phyloP scores from a whole-genome alignment of 805 yeast genomes.

The Brettanomyces naardenensis region DNA sequence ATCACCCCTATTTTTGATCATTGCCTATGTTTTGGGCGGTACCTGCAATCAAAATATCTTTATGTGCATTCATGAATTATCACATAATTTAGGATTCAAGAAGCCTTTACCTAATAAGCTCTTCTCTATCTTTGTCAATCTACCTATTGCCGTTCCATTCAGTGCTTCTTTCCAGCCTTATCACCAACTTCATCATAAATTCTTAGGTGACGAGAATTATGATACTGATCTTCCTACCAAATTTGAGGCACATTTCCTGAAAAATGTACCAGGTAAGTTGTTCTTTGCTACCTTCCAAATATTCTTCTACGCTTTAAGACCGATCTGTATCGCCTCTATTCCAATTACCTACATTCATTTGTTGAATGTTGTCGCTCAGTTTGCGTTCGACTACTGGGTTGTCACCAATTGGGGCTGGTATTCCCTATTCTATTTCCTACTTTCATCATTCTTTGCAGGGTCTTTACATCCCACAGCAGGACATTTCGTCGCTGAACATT shows the following conservation, averaged over 20 bases:
- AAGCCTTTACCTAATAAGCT: slow-evolving; percentile 70
- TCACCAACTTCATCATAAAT: slow-evolving; percentile 87
- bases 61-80: slow-evolving; percentile 81
- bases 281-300: slow-evolving; percentile 88
- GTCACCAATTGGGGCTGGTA: slow-evolving; percentile 57
- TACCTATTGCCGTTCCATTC: slow-evolving; percentile 88
- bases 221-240: slow-evolving; percentile 87
- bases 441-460: slow-evolving; percentile 82
- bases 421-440: slow-evolving; percentile 55
- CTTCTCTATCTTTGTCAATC: slow-evolving; percentile 67
- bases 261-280: slow-evolving; percentile 77
- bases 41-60: slow-evolving; percentile 79
- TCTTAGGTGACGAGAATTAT: slow-evolving; percentile 71
- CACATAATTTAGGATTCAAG: slow-evolving; percentile 79
- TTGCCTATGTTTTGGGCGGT: slow-evolving; percentile 79
- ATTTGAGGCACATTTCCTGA: slow-evolving; percentile 65
- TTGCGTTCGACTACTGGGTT: slow-evolving; percentile 48
- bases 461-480: slow-evolving; percentile 93
- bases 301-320: slow-evolving; percentile 82
- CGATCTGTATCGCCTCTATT: slow-evolving; percentile 75
- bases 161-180: slow-evolving; percentile 85
- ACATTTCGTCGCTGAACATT: slow-evolving; percentile 93
- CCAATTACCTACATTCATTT: slow-evolving; percentile 70
- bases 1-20: slow-evolving; percentile 43
- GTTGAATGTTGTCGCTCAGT: slow-evolving; percentile 55